These are phyloP conservation scores for Volvariella surrecta DNA, from an alignment of 1,284 basidiomycete species.

Conservation along the genomic window DNA sequence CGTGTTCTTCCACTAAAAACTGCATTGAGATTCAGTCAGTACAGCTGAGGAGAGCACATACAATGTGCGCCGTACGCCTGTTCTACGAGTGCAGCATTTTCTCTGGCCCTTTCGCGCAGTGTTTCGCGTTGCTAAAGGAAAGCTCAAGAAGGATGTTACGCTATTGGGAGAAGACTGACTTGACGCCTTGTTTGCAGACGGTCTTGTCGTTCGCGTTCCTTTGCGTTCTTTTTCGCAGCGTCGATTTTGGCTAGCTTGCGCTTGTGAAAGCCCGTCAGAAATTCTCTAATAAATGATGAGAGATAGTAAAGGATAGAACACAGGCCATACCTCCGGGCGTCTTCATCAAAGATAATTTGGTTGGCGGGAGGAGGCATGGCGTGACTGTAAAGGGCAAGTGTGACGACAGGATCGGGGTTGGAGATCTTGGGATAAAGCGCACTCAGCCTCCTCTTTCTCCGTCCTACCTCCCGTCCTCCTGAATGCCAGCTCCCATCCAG, in stretches of 20 bases:
- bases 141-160: conserved; percentile 9
- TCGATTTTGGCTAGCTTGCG: conserved; percentile 74
- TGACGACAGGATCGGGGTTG: neutral
- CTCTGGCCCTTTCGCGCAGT: conserved; percentile 58
- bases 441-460: no score
- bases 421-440: neutral
- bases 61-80: conserved; percentile 55
- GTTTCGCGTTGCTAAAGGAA: conserved; percentile 51
- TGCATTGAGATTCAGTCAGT: conserved; percentile 4
- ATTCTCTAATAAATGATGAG: conserved; percentile 49
- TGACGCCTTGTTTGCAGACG: conserved; percentile 60
- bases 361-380: conserved; percentile 33
- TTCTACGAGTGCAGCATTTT: conserved; percentile 67
- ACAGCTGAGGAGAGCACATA: conserved; percentile 18
- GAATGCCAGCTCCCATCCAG: neutral
- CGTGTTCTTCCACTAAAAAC: conserved; percentile 18
- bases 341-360: conserved; percentile 71
- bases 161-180: conserved; percentile 34
- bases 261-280: conserved; percentile 82
- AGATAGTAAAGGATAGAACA: conserved; percentile 8
- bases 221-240: conserved; percentile 56
- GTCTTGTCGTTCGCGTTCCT: conserved; percentile 60
- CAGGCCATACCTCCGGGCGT: conserved; percentile 51
- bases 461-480: no score
- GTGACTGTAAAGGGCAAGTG: neutral